Evolutionary conservation across 2,329 filamentous ascomycete species (phyloP), one percentile per base, ranked within the genome.

Genomic region (Aspergillus sp.): DNA sequence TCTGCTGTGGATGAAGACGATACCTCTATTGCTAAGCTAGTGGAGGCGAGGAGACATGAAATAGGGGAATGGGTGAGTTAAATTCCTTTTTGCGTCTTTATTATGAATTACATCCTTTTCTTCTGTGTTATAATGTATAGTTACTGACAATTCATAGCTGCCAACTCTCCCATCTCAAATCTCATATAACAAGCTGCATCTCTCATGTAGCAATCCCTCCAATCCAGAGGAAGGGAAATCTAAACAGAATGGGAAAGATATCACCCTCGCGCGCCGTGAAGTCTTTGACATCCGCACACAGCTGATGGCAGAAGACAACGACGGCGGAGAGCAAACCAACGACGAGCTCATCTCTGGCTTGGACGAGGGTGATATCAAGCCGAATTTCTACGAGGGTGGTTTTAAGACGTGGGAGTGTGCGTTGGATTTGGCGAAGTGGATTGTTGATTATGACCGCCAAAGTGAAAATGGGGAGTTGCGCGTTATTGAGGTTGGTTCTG

Each of bases 351-450:
- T 73, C 35, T 60, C 69, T 1, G 73, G 75, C 6, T 68, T 81
- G 3, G 72, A 75, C 44, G 68, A 76, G 45, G 75, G 76, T 3
- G 80, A 83, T 56, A 71, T 83, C 45, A 73, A 73, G 40, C 75
- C 77, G 28, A 76, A 78, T 50, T 68, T 83, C 56, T 84, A 84
- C 59, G 81, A 84, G 66, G 81, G 81, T 51, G 81, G 81, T 4
- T 82, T 83, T 67, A 84, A 84, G 59, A 83, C 80, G 12, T 84
- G 81, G 81, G 81, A 84, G 64, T 83, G 80, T 61, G 76, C 78
- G 7, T 53, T 81, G 38, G 80, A 83, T 55, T 70, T 84, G 8
- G 79, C 76, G 0, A 72, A 68, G 46, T 51, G 65, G 41, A 51
- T 62, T 30, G 45, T 50, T 9, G 57, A 63, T 29, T 48, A 55